phyloP scores from a whole-genome alignment of 2,329 filamentous ascomycete genomes.

The Ciborinia camelliae region DNA sequence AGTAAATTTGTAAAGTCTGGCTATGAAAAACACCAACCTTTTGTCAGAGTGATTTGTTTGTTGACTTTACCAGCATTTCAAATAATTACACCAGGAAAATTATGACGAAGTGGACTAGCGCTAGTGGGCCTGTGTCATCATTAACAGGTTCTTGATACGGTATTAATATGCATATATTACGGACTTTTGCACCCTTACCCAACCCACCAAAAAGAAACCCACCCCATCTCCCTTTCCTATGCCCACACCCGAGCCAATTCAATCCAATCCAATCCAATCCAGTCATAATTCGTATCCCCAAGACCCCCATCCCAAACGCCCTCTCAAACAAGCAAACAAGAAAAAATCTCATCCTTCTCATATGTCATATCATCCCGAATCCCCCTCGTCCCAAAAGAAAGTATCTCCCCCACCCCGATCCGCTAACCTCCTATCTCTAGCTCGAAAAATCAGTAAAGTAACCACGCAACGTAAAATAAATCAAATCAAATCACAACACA shows the following conservation, averaged over 20 bases:
- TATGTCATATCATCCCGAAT: neutral
- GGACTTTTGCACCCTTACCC: neutral
- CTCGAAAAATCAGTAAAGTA: neutral
- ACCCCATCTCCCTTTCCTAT: too few species aligned
- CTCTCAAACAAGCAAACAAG: neutral
- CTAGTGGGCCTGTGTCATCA: neutral
- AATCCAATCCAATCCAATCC: too few species aligned
- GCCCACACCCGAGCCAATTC: neutral
- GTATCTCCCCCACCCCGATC: neutral
- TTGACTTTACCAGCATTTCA: neutral
- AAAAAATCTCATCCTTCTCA: neutral
- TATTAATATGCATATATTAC: neutral
- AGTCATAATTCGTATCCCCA: too few species aligned
- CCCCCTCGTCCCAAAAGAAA: slow-evolving; percentile 7
- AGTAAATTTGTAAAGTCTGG: too few species aligned
- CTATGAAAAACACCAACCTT: neutral
- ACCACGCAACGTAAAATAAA: neutral
- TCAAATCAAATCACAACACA: neutral
- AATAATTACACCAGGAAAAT: neutral
- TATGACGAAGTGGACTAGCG: neutral
- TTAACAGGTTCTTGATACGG: neutral
- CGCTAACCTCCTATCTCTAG: neutral
- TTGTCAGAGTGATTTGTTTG: too few species aligned
- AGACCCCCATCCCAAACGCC: neutral
- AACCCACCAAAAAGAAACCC: too few species aligned